Conservation (phyloP, 2,329 filamentous ascomycete species). For the Penicillium sp. region DNA sequence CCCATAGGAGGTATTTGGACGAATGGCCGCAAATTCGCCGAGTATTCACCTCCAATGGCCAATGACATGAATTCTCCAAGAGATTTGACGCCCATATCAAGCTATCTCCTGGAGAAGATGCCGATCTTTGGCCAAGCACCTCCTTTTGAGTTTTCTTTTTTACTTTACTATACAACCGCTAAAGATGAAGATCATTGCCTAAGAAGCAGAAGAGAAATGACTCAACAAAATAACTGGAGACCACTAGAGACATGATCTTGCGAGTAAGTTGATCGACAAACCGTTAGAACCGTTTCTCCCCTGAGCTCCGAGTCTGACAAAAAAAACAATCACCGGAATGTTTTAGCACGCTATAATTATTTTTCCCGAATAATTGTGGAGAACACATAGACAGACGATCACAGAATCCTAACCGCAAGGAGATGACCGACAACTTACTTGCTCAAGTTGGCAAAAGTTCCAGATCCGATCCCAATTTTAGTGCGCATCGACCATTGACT, state of each 20-base stretch:
- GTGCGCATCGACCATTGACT: constrained; percentile 1
- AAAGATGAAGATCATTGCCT: constrained; percentile 1
- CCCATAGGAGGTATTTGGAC: background rate
- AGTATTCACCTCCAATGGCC: background rate
- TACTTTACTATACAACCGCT: background rate
- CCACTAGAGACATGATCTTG: constrained; percentile 8
- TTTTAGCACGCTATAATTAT: background rate
- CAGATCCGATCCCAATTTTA: constrained; percentile 32
- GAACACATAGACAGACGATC: constrained; percentile 28
- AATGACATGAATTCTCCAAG: background rate
- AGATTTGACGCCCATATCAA: background rate
- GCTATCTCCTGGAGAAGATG: background rate
- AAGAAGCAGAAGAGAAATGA: background rate
- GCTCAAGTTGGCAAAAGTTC: constrained; percentile 30
- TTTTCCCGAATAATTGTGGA: constrained; percentile 15
- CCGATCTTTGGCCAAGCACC: background rate
- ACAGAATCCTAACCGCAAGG: constrained; percentile 28
- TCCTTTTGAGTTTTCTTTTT: background rate
- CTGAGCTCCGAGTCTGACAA: constrained; percentile 16
- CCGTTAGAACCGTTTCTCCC: constrained; percentile 25
- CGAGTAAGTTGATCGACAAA: constrained; percentile 8
- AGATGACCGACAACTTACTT: constrained; percentile 25
- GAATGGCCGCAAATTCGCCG: background rate
- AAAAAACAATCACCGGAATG: background rate
- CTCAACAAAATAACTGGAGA: constrained; percentile 4